Evolutionary conservation across 2,329 filamentous ascomycete genomes (phyloP).

Genomic region (Colletotrichum sp.): DNA sequence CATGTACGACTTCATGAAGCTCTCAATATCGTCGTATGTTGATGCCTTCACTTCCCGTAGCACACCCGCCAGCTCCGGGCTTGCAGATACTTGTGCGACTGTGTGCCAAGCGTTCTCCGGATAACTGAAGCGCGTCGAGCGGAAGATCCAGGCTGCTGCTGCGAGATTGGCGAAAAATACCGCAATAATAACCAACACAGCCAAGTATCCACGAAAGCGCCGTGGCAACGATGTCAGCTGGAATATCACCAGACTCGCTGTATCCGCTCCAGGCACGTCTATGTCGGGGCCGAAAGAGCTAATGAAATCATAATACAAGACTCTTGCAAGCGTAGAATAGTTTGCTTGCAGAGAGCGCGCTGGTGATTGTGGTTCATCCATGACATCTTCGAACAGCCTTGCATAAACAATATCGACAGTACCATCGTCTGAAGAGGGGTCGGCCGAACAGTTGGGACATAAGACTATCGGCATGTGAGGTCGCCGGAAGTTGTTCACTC

Average conservation of each 20-base stretch:
- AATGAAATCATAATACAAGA: not conserved
- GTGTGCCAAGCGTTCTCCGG: not conserved
- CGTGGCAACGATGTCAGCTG: not conserved
- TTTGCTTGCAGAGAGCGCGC: not conserved
- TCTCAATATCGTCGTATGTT: not conserved
- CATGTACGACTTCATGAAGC: not conserved
- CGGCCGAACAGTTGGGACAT: not conserved
- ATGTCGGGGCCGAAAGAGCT: not conserved
- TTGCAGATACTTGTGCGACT: not conserved
- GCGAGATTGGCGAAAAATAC: not conserved
- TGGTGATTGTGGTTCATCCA: not conserved
- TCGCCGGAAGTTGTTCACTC: not conserved
- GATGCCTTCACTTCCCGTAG: not conserved
- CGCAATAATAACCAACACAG: not conserved
- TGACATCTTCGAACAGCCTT: not conserved
- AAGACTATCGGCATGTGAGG: not conserved
- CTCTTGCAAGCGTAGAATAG: not conserved
- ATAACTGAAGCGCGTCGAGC: not conserved
- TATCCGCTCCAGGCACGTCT: not conserved
- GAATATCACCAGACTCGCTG: not conserved
- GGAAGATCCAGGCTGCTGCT: not conserved
- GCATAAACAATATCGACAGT: not conserved
- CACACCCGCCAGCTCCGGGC: not conserved
- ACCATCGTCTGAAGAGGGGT: not conserved
- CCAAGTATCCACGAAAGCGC: not conserved